Base-by-base conservation (phyloP, 441 rosid genomes). In the Cnidoscolus chayamansa region DNA sequence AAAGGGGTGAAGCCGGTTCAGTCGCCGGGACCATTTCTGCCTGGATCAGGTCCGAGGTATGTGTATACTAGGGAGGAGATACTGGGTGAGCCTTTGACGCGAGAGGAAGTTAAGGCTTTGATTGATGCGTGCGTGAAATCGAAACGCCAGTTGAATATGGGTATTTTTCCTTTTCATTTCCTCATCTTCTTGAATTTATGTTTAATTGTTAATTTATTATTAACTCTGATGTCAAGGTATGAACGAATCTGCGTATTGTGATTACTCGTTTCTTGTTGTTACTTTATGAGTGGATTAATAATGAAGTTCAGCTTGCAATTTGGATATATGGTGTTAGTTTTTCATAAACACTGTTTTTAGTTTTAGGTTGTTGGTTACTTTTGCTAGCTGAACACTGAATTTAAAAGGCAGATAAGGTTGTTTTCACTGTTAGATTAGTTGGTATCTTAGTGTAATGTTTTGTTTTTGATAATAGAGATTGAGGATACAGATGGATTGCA, bases 1-100 rank as follows among this genome's bases (percentile, higher is more conserved):
- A 93, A 90, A 81, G 80, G 80, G 11, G 87, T 94, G 35, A 94
- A 94, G 56, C 90, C 96, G 43, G 87, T 94, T 12, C 97, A 94
- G 82, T 79, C 88, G 12, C 97, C 97, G 0, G 99, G 97, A 0
- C 97, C 97, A 0, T 94, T 70, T 79, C 67, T 84, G 65, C 88
- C 93, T 0, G 98, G 97, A 15, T 65, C 89, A 0, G 96, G 94
- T 20, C 97, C 97, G 0, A 88, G 87, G 84, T 85, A 92, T 75
- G 97, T 84, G 78, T 81, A 80, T 69, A 77, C 87, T 1, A 84
- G 94, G 67, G 97, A 92, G 78, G 93, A 92, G 87, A 84, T 94
- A 71, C 55, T 88, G 73, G 98, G 98, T 12, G 98, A 92, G 83
- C 97, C 97, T 10, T 80, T 94, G 81, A 89, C 84, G 0, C 59